Percentiles rank a stretch among this genome's conserved stretches.
Conservation (phyloP, 192 early-diverging fungal species). For the Neocallimastix lanati region DNA sequence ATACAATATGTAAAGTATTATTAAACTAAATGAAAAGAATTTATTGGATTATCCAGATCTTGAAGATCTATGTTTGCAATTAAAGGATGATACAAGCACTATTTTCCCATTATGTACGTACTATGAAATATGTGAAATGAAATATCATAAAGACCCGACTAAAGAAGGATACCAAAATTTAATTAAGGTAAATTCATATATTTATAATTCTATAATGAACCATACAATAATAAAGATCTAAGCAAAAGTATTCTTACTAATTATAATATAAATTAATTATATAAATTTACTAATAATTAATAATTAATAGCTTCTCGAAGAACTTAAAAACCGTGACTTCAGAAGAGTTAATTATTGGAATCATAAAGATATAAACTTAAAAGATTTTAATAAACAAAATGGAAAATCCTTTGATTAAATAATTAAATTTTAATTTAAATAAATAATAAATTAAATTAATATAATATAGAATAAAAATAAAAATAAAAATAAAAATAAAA, state of each 20-base stretch:
- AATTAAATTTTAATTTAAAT: no score
- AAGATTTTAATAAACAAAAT: neutral
- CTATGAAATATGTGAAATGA: neutral
- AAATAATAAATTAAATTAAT: no score
- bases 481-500: no score
- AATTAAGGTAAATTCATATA: neutral
- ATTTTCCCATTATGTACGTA: neutral
- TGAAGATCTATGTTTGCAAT: neutral
- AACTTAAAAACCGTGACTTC: neutral
- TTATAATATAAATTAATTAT: neutral
- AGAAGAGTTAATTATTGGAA: neutral
- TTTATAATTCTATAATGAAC: no score
- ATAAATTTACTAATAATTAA: neutral
- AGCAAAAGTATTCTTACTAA: no score
- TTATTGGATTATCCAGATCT: neutral
- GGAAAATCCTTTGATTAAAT: neutral
- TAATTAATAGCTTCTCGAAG: neutral
- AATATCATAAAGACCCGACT: neutral
- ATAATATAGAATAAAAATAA: no score
- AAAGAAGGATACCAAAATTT: neutral
- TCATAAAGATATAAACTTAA: neutral
- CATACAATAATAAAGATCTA: no score
- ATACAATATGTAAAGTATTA: no score
- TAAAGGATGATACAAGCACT: neutral
- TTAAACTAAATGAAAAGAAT: neutral